Conservation (phyloP, 306 rosid genomes). For the Dalbergia oliveri region DNA sequence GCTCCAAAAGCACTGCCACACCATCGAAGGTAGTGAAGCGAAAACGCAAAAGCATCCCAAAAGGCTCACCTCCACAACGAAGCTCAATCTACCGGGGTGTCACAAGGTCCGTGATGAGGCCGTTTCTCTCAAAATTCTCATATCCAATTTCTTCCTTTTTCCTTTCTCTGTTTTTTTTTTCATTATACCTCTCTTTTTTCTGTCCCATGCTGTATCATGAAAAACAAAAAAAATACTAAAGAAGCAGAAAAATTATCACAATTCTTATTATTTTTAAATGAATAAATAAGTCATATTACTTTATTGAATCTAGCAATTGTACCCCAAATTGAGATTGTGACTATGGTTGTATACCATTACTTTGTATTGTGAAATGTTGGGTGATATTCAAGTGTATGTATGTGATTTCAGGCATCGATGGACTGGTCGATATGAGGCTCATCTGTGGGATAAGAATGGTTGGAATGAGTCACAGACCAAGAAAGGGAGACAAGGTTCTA, state of each 20-base stretch:
- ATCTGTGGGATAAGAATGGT: slow-evolving; percentile 95
- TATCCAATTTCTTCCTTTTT: neutral
- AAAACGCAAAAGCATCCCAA: slow-evolving; percentile 70
- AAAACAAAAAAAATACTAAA: no score
- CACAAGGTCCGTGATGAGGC: slow-evolving; percentile 59
- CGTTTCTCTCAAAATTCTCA: no score
- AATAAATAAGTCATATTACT: no score
- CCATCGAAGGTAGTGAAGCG: slow-evolving; percentile 52
- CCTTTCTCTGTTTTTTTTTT: neutral
- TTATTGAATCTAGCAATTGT: no score
- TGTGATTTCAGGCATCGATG: slow-evolving; percentile 76
- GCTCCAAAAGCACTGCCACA: neutral
- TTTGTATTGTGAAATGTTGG: no score
- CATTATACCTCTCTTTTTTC: no score
- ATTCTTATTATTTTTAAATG: no score
- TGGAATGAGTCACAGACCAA: slow-evolving; percentile 92
- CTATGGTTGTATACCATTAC: no score
- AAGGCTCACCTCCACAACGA: slow-evolving; percentile 80
- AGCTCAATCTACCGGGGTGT: slow-evolving; percentile 89
- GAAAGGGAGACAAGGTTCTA: slow-evolving; percentile 94
- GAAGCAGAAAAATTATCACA: no score
- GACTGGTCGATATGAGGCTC: slow-evolving; percentile 98
- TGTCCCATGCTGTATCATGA: no score
- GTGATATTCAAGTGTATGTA: neutral
- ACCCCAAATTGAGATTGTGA: no score